These are phyloP conservation scores for Filobasidium uniguttulatum DNA, from an alignment of 1,284 basidiomycete species.

Conservation along the genomic window DNA sequence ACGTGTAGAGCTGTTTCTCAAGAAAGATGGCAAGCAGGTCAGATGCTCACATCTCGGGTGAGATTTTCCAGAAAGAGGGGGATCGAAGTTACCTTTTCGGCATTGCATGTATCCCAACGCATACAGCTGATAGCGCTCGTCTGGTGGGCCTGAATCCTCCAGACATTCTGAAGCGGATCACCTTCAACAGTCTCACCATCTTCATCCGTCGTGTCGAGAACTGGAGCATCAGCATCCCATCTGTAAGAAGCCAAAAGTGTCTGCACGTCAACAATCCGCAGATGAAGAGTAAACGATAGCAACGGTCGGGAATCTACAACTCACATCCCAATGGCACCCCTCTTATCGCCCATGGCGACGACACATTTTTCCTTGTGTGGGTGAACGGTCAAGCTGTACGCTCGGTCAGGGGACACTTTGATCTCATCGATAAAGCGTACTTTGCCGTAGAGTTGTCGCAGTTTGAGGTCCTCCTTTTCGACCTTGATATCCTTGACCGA, in stretches of 20 bases:
- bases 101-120: slow-evolving; percentile 34
- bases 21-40: not conserved
- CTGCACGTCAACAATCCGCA: not conserved
- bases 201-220: not conserved
- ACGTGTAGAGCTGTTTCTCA: slow-evolving; percentile 31
- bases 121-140: slow-evolving; percentile 33
- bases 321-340: slow-evolving; percentile 37
- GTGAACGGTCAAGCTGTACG: slow-evolving; percentile 39
- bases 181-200: not conserved
- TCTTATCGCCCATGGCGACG: slow-evolving; percentile 39
- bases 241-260: not conserved
- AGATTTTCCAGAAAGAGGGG: not conserved
- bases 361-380: slow-evolving; percentile 36
- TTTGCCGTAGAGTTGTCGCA: slow-evolving; percentile 21
- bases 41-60: not conserved
- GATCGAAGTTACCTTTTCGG: slow-evolving; percentile 23
- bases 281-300: not conserved
- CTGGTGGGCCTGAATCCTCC: slow-evolving; percentile 36
- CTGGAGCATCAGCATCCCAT: slow-evolving; percentile 13
- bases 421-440: slow-evolving; percentile 30
- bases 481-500: too few species aligned
- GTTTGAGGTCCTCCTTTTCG: slow-evolving; percentile 2
- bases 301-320: slow-evolving; percentile 12
- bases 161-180: slow-evolving; percentile 21
- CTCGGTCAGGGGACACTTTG: slow-evolving; percentile 37